Evolutionary conservation across 768 basidiomycete genomes (phyloP), one percentile per base, ranked within the genome.

Genomic region (Leccinum longicurvipes): DNA sequence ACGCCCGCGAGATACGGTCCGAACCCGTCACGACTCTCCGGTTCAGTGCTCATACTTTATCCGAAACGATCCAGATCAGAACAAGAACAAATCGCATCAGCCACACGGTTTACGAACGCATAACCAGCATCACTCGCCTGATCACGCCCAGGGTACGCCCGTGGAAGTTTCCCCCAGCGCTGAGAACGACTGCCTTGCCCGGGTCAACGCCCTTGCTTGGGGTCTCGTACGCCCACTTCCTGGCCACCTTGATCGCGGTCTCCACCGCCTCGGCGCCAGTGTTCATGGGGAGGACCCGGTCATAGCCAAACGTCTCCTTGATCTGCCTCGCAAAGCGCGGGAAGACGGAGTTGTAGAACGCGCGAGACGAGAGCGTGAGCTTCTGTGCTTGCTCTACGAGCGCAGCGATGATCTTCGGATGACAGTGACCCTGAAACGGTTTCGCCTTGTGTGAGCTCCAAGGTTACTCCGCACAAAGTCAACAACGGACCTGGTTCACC

Each of bases 241-340:
- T 76, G 0, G 97, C 87, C 17, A 98, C 80, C 79, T 99, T 99
- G 70, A 99, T 73, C n/a, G 87, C 84, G 0, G 95, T 97, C 76
- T 99, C 97, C 53, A 98, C 97, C 8, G 97, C 97, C 68, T 99
- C 97, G 1, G 94, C 94, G 46, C 96, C 96, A 1, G 96, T 98
- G 79, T 99, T 99, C 94, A 98, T 97, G 23, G 96, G 95, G 9
- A 98, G 78, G 2, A 97, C 93, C 86, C 93, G 94, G 59, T 96
- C 95, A 71, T 90, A 98, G 12, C 87, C 87, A 67, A 96, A 93
- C 74, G 90, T 82, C 56, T 83, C 75, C 1, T 89, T 92, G 56
- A 98, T 78, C 70, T 84, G 82, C 75, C 90, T 80, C 1, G 94
- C 93, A 71, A 94, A 99, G n/a, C 77, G 79, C 0, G 93, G 94